phyloP scores from a whole-genome alignment of 192 early-diverging fungal species.

The Coemansia sp. region DNA sequence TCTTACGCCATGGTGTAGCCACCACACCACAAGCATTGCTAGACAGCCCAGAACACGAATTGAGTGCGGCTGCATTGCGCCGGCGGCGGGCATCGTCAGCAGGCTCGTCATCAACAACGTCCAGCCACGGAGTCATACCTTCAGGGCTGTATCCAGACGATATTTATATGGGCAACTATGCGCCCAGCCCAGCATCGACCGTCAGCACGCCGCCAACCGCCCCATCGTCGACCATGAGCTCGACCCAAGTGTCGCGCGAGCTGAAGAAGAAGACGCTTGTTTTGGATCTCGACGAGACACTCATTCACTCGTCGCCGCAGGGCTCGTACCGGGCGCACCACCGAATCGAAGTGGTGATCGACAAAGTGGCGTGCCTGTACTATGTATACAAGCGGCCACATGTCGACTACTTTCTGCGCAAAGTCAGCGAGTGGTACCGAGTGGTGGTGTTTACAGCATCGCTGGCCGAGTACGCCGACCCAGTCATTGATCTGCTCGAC shows the following conservation, averaged over 20 bases:
- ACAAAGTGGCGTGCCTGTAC: conserved; percentile 60
- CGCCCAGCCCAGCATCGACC: conserved; percentile 4
- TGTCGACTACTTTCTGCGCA: conserved; percentile 61
- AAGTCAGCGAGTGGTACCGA: conserved; percentile 61
- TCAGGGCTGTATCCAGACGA: conserved; percentile 3
- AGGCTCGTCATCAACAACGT: conserved; percentile 37
- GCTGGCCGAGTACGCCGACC: conserved; percentile 67
- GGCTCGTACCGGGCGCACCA: conserved; percentile 59
- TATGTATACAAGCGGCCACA: conserved; percentile 66
- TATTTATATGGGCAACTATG: not conserved
- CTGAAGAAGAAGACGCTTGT: conserved; percentile 58
- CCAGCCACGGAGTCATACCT: conserved; percentile 17
- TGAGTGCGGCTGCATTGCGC: conserved; percentile 14
- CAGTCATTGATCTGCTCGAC: conserved; percentile 62
- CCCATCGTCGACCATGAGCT: conserved; percentile 4
- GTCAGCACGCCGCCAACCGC: conserved; percentile 14
- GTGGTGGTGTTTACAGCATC: conserved; percentile 75
- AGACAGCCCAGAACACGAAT: conserved; percentile 3
- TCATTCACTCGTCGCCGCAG: conserved; percentile 66
- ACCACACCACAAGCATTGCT: not conserved
- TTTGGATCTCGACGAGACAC: conserved; percentile 67
- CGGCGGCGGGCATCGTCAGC: conserved; percentile 38
- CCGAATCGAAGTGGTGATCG: conserved; percentile 64
- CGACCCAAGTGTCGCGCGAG: conserved; percentile 9
- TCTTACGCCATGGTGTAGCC: not conserved